These are phyloP conservation scores for Epichloe sylvatica DNA, from an alignment of 2,329 filamentous ascomycete species.

Conservation along the genomic window DNA sequence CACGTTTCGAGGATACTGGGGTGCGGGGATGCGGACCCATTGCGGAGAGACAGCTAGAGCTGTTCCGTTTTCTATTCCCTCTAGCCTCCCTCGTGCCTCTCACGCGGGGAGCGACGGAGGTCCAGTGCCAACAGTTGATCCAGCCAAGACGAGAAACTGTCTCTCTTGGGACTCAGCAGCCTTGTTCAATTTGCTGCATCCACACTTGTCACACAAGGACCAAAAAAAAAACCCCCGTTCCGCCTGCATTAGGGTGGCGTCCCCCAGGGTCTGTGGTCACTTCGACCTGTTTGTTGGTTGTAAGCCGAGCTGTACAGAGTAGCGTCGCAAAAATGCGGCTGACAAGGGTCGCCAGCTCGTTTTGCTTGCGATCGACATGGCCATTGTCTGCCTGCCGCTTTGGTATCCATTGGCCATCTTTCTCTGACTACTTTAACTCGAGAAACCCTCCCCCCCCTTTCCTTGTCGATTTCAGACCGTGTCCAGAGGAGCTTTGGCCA, in stretches of 20 bases:
- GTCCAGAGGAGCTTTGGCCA: background rate
- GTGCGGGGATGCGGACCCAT: constrained; percentile 4
- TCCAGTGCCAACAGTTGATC: too few relatives aligned
- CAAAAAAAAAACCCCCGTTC: background rate
- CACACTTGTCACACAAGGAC: background rate
- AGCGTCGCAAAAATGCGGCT: background rate
- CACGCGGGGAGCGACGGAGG: too few relatives aligned
- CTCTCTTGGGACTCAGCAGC: background rate
- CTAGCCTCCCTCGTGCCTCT: background rate
- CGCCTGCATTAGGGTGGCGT: background rate
- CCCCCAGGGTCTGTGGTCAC: too few relatives aligned
- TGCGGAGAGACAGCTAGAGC: background rate
- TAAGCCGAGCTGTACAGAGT: background rate
- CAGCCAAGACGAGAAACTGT: background rate
- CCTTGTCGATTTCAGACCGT: background rate
- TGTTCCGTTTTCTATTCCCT: background rate
- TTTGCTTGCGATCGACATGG: constrained; percentile 6
- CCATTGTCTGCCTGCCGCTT: constrained; percentile 7
- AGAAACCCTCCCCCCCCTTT: constrained; percentile 6
- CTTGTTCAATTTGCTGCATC: background rate
- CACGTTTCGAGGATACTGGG: background rate
- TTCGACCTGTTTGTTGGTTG: background rate
- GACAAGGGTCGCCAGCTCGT: background rate
- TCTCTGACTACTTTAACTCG: constrained; percentile 6
- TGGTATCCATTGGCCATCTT: constrained; percentile 3